Evolutionary conservation across 495 filamentous ascomycete genomes (phyloP).

Genomic region (Tirmania nivea): DNA sequence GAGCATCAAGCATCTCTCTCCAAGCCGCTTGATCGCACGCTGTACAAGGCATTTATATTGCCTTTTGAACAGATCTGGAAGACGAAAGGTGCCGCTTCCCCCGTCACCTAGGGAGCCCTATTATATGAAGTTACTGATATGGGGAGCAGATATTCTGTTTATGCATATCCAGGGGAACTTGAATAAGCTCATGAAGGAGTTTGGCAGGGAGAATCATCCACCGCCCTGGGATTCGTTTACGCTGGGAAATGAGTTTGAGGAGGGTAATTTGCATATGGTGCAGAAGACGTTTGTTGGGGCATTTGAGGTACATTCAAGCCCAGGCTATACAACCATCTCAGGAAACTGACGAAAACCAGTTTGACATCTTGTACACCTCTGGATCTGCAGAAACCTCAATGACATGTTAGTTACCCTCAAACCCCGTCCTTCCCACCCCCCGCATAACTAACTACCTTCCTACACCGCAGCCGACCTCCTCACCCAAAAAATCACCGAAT

Average conservation of each 20-base stretch:
- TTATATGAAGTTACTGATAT: too few species aligned
- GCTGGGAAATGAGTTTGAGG: constrained; percentile 40
- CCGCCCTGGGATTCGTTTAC: constrained; percentile 76
- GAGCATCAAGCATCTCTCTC: constrained; percentile 23
- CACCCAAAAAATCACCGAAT: constrained; percentile 41
- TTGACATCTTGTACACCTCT: constrained; percentile 82
- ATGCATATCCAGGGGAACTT: constrained; percentile 55
- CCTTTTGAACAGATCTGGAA: constrained; percentile 63
- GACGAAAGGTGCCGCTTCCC: constrained; percentile 36
- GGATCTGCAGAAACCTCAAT: constrained; percentile 38
- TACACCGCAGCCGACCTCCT: constrained; percentile 40
- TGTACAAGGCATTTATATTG: constrained; percentile 49
- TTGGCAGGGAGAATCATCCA: constrained; percentile 48
- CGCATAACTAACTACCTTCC: constrained; percentile 23
- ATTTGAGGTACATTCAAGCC: constrained; percentile 41
- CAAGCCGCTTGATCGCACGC: constrained; percentile 52
- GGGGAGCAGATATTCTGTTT: constrained; percentile 33
- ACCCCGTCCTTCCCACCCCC: constrained; percentile 1
- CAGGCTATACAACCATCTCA: too few species aligned
- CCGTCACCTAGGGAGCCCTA: too few species aligned
- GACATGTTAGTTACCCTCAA: constrained; percentile 27
- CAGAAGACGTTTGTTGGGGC: constrained; percentile 81
- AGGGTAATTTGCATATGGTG: constrained; percentile 69
- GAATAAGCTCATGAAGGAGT: constrained; percentile 42
- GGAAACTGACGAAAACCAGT: constrained; percentile 25